Evolutionary conservation across 169 alveolate genomes (phyloP), one percentile per base, ranked within the genome.

Genomic region (Hepatocystis sp.): DNA sequence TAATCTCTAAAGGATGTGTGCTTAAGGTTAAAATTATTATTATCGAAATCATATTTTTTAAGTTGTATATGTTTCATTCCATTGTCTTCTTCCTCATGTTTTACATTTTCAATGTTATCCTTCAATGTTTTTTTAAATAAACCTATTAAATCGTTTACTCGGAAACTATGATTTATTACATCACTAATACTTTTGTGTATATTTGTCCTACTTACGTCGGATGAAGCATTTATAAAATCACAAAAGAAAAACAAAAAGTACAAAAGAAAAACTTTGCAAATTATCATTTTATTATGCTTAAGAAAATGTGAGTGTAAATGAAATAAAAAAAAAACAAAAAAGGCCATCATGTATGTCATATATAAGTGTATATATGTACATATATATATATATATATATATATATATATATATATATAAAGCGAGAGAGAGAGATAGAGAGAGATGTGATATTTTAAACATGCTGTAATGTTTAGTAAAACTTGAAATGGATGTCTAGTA

Each of bases 111-210:
- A 13, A 76, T 47, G 17, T 40, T 76, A 28, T 76, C 46, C 71
- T 76, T 76, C 10, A 76, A 76, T 17, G 46, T 76, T 23, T 76
- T 76, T 49, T 76, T 76, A 46, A 76, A 58, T n/a, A 76, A 58
- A 3, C 42, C 76, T 76, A 76, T 76, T 4, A 76, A 63, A 58
- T 60, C 88, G 58, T 76, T 60, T 5, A 76, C 61, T 49, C 46
- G 56, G 34, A 76, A 76, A 51, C 58, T 76, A 36, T 76, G 44
- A 27, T 76, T 58, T 46, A 76, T 21, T 10, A 46, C 34, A 63
- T 76, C 76, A 21, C 44, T 58, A 15, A 76, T 30, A 36, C 88
- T 76, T 42, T 58, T 76, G 39, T 76, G 56, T 60, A 76, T 49
- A 28, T 58, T 17, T 23, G 23, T 76, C 8, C 58, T 66, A 5